Base-by-base conservation (phyloP, 129 eudicot genomes). In the Helianthus tuberosus region DNA sequence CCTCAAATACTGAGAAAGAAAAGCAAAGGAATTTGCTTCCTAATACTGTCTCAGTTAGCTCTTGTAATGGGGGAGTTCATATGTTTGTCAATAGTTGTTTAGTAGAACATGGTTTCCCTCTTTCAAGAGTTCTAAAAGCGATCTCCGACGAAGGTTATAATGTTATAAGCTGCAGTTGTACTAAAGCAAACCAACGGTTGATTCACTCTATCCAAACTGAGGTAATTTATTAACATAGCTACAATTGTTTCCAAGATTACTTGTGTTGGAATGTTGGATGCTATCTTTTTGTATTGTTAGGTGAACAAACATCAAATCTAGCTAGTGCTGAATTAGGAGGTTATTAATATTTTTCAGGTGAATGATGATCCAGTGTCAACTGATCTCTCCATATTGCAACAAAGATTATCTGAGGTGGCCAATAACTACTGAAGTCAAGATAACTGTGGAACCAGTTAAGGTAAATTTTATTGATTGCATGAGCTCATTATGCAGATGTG, bases 121-220 rank as follows among this genome's bases (percentile, higher is more conserved):
- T 87, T 62, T 87, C 92, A 36, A 66, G 50, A 66, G 80, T 83
- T 47, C 60, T 89, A 14, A 17, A 74, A 2, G 74, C 66, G 35
- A 74, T 89, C 63, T n/a, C 29, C 6, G 75, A 69, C 23, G 77
- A 82, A 80, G 86, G 85, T 15, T 77, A 80, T 25, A 62, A 67
- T 43, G 81, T 86, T 41, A 73, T 75, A 62, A 85, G 75, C 53
- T 87, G 87, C 80, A 58, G 72, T 66, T 87, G 83, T 23, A 79
- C 88, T 11, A 81, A 55, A 75, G 88, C 67, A n/a, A 76, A 79
- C 64, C 64, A 73, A 11, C 65, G 82, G 51, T 60, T 81, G 8
- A 55, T 84, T 67, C 84, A 84, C 66, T 86, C 77, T 48, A 73
- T 89, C 64, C 87, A 79, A 50, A 47, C 79, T 20, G 84, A 89